Percentiles rank a stretch among this genome's conserved stretches.
These are phyloP conservation scores for Takakia lepidozioides DNA, from an alignment of 225 moss, liverwort and hornwort species.

Conservation along the genomic window DNA sequence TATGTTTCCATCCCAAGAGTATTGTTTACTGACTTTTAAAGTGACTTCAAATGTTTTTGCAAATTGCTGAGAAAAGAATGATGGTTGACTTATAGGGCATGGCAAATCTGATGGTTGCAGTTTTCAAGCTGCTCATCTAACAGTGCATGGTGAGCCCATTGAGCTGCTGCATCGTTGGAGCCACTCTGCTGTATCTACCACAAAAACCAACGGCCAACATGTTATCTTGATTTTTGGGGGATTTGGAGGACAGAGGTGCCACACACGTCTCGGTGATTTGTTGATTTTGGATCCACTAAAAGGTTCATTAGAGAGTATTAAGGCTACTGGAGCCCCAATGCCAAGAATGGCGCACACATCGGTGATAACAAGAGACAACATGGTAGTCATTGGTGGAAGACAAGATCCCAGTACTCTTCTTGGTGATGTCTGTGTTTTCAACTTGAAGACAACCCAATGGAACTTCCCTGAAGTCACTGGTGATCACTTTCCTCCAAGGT, in stretches of 20 bases:
- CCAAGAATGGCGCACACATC: constrained; percentile 76
- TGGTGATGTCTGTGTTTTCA: constrained; percentile 57
- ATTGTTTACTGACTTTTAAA: too few relatives aligned
- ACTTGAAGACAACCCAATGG: constrained; percentile 54
- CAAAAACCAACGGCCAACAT: constrained; percentile 12
- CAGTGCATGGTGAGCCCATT: constrained; percentile 37
- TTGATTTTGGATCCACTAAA: constrained; percentile 39
- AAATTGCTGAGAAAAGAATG: constrained; percentile 26
- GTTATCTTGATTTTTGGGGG: constrained; percentile 75
- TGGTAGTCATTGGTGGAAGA: constrained; percentile 81
- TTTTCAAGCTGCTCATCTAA: constrained; percentile 49
- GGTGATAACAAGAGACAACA: constrained; percentile 31
- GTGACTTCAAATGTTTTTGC: too few relatives aligned
- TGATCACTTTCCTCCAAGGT: constrained; percentile 60
- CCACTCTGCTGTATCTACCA: constrained; percentile 48
- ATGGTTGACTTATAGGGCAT: constrained; percentile 59
- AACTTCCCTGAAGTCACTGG: constrained; percentile 46
- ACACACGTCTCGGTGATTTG: constrained; percentile 54
- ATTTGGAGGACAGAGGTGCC: constrained; percentile 70
- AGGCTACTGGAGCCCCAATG: constrained; percentile 26
- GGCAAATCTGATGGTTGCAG: constrained; percentile 67
- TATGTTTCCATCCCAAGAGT: too few relatives aligned
- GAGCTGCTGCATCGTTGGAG: constrained; percentile 70
- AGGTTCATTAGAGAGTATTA: constrained; percentile 35
- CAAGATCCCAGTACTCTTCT: constrained; percentile 59